Evolutionary conservation across 2,329 filamentous ascomycete species (phyloP), one percentile per base, ranked within the genome.

Genomic region (Colletotrichum tanaceti): DNA sequence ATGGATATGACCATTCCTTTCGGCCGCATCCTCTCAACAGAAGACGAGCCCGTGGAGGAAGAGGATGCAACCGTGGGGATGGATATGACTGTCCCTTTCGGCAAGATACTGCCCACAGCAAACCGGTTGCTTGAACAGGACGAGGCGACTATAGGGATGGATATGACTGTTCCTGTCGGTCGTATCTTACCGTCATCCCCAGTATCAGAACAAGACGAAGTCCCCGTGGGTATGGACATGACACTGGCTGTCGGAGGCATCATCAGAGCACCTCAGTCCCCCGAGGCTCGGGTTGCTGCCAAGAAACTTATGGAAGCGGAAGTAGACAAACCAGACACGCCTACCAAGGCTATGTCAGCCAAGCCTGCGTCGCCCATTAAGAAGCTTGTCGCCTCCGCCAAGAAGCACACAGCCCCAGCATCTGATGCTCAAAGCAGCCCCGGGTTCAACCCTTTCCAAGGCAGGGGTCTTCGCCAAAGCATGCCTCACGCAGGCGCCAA

Each of bases 1-100:
- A 92, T 92, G 90, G 90, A 92, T 53, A 87, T 92, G 76, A 92
- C 90, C 3, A 83, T 83, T 50, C 87, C 86, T 5, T 81, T 91
- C 44, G 90, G 90, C 70, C 71, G 85, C 81, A 76, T 79, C 46
- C 79, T 81, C 18, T 72, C 75, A 44, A 70, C 76, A 67, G 73
- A 79, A 38, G 78, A 83, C 65, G 81, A 83, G 5, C 84, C 83
- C 65, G 83, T 77, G 66, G 85, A 75, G 72, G 71, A 76, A 20
- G 65, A 87, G 83, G 88, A 89, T 61, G 85, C 87, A 71, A 70
- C 77, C 72, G 75, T 75, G 71, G 77, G 77, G 46, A 90, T 90
- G 88, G 88, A 90, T 38, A 87, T 90, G 75, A 85, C 82, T 6
- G 77, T 76, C n/a, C 80, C 81, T 16, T 72, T 84, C 62, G 82